Evolutionary conservation across 2,329 filamentous ascomycete genomes (phyloP), one percentile per base, ranked within the genome.

Genomic region (Pseudocercospora fijiensis): DNA sequence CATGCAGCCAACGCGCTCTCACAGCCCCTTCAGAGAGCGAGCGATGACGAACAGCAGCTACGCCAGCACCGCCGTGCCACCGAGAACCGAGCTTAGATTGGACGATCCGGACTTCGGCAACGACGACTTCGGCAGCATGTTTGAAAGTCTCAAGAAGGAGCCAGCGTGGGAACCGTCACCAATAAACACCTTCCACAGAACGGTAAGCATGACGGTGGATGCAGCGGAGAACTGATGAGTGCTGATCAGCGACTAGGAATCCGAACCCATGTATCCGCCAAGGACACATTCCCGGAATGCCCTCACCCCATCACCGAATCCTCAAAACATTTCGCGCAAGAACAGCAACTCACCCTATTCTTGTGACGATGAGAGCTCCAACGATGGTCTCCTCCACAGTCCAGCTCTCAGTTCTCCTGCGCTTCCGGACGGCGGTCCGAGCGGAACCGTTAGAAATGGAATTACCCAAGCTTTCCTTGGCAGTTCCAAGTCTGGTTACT

Each of bases 1-100:
- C 27, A 28, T 22, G 10, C 43, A 65, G 33, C 53, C 53, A 33
- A 24, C 53, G 41, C 61, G 62, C 24, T 62, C 52, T 24, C 63
- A 62, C 28, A 71, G 69, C 58, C 70, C 71, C 16, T 61, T 60
- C 18, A 58, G 57, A 30, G 80, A 81, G 64, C 77, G 83, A 59
- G 74, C 76, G 11, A 72, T 73, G 71, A 78, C 76, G 10, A 73
- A 72, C 9, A 77, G 76, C 67, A 78, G 76, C 64, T 77, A 77
- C 64, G 76, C 76, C 20, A 77, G 76, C 70, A 78, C 76, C n/a
- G 75, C 75, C n/a, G 71, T 75, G 30, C 74, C 76, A 13, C 56
- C 65, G 3, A 64, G 66, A 26, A 66, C 69, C 9, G 71, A 74
- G 27, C 66, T 74, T 51, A 71, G 57, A 41, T 64, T 77, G 11